Base-by-base conservation (phyloP, 2,329 filamentous ascomycete species). In the Venturia oleaginea region DNA sequence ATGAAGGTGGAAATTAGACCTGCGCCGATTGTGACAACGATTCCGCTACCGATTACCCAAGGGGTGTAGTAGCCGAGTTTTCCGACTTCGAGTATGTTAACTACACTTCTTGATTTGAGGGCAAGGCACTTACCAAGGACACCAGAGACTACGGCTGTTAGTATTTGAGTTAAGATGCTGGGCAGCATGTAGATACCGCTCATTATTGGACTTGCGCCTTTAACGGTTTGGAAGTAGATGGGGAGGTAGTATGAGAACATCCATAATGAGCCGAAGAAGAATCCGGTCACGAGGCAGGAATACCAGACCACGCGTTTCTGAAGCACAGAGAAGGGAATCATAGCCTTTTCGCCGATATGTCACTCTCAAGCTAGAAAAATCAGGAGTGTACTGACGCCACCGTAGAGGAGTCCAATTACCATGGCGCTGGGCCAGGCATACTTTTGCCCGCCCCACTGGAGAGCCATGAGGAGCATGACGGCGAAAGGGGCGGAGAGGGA, bases 361-460 rank as follows among this genome's bases (percentile, higher is more conserved):
- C 75, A 76, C 15, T 76, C 57, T 2, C 71, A 74, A 72, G 76
- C 75, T 0, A 73, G 74, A 5, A 68, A 68, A 22, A 61, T 32
- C 19, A 64, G 40, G 27, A 68, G 10, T n/a, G 65, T 60, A 11
- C 66, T 15, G 4, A 30, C 66, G 38, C 61, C 57, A n/a, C 62
- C 69, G 46, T 67, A 64, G 15, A 73, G 43, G 19, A 65, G 63
- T 7, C 68, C 70, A 32, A 65, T 68, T 19, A 73, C 67, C 19
- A 62, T 59, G 19, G 66, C 65, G 54, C 68, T 64, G 4, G 61
- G 65, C 72, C 72, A 75, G 1, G 71, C 60, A 51, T 83, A 66
- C 1, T 71, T 75, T 1, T 72, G 73, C 3, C 81, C 80, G 4
- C 75, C 76, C 48, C 83, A 76, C 66, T 84, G 77, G 76, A 67